Evolutionary conservation across 1,284 basidiomycete genomes (phyloP).

Genomic region (Thelephora terrestris): DNA sequence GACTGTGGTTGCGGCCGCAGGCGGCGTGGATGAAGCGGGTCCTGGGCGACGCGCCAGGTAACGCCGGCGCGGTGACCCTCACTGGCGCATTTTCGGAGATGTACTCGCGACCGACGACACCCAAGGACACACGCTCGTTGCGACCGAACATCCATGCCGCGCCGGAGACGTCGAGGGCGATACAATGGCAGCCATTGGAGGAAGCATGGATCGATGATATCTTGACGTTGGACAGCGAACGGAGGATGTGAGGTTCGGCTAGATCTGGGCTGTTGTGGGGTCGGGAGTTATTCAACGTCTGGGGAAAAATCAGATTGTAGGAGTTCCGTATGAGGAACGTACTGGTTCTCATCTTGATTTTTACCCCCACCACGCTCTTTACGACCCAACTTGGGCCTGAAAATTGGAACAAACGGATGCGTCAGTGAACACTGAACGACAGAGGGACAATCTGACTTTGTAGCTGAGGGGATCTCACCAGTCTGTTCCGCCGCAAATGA

Average conservation of each 20-base stretch:
- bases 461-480: slow-evolving; percentile 42
- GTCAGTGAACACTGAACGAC: not conserved
- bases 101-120: slow-evolving; percentile 40
- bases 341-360: slow-evolving; percentile 28
- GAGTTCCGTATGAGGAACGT: slow-evolving; percentile 7
- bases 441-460: slow-evolving; percentile 2
- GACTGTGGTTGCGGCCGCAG: slow-evolving; percentile 71
- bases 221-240: slow-evolving; percentile 77
- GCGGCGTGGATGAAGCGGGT: slow-evolving; percentile 75
- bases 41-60: slow-evolving; percentile 49
- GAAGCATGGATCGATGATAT: slow-evolving; percentile 63
- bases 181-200: slow-evolving; percentile 64
- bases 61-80: slow-evolving; percentile 46
- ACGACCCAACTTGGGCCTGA: slow-evolving; percentile 54
- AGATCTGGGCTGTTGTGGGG: slow-evolving; percentile 54
- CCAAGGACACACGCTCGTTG: slow-evolving; percentile 53
- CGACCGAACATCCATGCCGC: slow-evolving; percentile 83
- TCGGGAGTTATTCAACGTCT: slow-evolving; percentile 2
- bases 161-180: slow-evolving; percentile 67
- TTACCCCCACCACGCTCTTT: slow-evolving; percentile 47
- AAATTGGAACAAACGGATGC: slow-evolving; percentile 3
- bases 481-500: slow-evolving; percentile 79
- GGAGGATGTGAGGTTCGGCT: slow-evolving; percentile 77
- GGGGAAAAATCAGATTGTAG: slow-evolving; percentile 3
- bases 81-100: slow-evolving; percentile 67